Evolutionary conservation across 495 filamentous ascomycete species (phyloP), one percentile per base, ranked within the genome.

Genomic region (Penicillium daleae): DNA sequence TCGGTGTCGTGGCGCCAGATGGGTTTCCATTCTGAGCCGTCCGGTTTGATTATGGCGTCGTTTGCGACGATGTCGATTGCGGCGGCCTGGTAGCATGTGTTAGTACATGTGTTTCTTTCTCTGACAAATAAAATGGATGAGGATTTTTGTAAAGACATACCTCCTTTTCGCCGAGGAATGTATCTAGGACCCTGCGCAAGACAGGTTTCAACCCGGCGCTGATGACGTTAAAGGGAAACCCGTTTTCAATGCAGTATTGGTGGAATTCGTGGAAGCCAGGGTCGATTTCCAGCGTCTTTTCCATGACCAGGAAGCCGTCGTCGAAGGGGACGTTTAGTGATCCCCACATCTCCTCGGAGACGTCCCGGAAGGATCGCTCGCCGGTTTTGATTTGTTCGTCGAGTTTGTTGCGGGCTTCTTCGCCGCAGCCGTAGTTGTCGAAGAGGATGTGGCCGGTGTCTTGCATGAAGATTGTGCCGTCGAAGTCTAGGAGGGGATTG

Each of bases 401-500:
- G 26, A 91, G 83, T 44, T 82, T 71, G 53, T 84, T 67, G 27
- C 87, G 80, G 40, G 80, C 81, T 31, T 78, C 69, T 6, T 74
- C 71, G 58, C 88, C 88, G 74, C 88, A 90, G 60, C 89, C 89
- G 61, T 87, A 81, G 65, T 75, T 75, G 67, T 91, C 87, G 74
- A 91, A 88, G 42, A 92, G 82, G 69, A 91, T 84, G 71, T 91
- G 89, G 49, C 89, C 89, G 15, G 87, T 91, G 61, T 91, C 89
- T 83, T 92, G 87, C 82, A 90, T 87, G 78, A 88, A 90, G 66
- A 92, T 92, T 37, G 89, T 91, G 63, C 89, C 89, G 68, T 92
- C 89, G 66, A 91, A 92, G 73, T 92, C 88, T 88, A 22, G 2
- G 17, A 9, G 24, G 10, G 24, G 5, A 39, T 55, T 27, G 59